Evolutionary conservation across 495 filamentous ascomycete species (phyloP), one percentile per base, ranked within the genome.

Genomic region (Daldinia caldariorum): DNA sequence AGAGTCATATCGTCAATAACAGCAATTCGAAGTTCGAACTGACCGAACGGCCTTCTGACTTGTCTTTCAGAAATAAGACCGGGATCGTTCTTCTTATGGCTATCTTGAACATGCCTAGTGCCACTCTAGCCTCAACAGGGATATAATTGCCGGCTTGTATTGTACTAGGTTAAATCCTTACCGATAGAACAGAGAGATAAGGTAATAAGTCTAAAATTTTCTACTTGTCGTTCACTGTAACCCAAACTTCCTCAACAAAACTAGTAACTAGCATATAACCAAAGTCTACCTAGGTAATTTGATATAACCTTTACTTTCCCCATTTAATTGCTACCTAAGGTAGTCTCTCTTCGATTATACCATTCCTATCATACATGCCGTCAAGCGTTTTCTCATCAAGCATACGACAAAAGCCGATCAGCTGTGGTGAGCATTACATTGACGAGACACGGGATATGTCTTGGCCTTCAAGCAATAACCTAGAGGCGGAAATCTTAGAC

Each of bases 391-490:
- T 32, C 7, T 49, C 26, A 10, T 45, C 20, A 18, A 38, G 10
- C 22, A 43, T 50, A 58, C 47, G 47, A 39, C 58, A 58, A 56
- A 45, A 59, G 43, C 29, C 54, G 43, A 59, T 49, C 53, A 31
- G 57, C 54, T 29, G 29, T 51, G 10, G 45, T 16, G 53, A 61
- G 45, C 38, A 63, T 71, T 26, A 43, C 45, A 71, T 66, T 63
- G 37, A 58, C 34, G 41, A 55, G 47, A n/a, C 26, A 35, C 39
- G 29, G 20, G 29, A 18, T 59, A 32, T 59, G 57, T 53, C 43
- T 41, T 63, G 20, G 59, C 61, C 61, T 57, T 63, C 54, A 57
- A 10, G n/a, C 13, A 39, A 32, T 22, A 34, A 35, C 53, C 35
- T 0, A 6, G 12, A 31, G 32, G 13, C 10, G n/a, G 14, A 20